Base-by-base conservation (phyloP, 805 yeast species). In the Wickerhamiella spandovensis region DNA sequence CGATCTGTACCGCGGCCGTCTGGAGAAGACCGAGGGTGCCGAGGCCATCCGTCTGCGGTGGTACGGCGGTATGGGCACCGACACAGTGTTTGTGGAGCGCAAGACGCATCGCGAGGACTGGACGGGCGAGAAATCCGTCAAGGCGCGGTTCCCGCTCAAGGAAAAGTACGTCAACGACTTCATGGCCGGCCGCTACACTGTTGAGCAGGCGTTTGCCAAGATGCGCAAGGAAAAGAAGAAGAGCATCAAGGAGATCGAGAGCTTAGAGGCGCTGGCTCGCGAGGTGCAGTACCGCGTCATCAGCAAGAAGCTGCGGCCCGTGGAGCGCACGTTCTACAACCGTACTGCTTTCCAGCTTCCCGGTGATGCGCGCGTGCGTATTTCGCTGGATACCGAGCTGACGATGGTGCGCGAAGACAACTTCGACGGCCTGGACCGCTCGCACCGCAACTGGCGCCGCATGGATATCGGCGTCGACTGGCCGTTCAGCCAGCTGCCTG, bases 111-210 rank as follows among this genome's bases (percentile, higher is more conserved):
- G 98, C 67, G 98, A 92, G 68, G 99, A 92, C 72, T 90, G 98
- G 98, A 92, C 99, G 2, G 99, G 99, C 59, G 98, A 92, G 67
- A 90, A 90, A 69, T 86, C 96, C n/a, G 98, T 92, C 56, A 92
- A 92, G 69, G 97, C 97, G 5, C 78, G 98, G 66, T 92, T 92
- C 68, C 81, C 90, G 20, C 70, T 92, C 57, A 92, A 89, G 66
- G 98, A 92, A 66, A 86, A 83, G 65, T 77, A 87, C 62, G 88
- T 90, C 47, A 92, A 92, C 64, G 78, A 79, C 47, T 92, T 87
- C 65, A 66, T 90, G 70, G 69, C 71, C 35, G 99, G 98, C 58
- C 78, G 78, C 47, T 88, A 76, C 64, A 85, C 97, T 21, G 95
- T 89, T 10, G 76, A 78, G 44, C 92, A 88, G 66, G 95, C 84